A percentile compares a stretch with the other conserved stretches of the same genome.
phyloP scores from a whole-genome alignment of 192 early-diverging fungal genomes.

The Backusella tuberculispora region DNA sequence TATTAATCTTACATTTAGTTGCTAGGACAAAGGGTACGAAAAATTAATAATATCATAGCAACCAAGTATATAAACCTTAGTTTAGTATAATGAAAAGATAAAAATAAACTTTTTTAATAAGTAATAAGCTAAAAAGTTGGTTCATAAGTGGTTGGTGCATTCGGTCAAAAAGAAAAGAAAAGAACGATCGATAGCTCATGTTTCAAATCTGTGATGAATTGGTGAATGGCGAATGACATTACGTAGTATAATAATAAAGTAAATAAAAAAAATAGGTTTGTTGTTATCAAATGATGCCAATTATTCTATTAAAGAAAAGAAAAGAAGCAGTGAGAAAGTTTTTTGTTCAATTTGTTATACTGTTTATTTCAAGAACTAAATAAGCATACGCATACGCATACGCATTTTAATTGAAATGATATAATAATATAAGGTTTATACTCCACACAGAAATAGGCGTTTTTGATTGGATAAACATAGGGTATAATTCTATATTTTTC shows the following conservation, averaged over 20 bases:
- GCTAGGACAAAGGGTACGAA: no score
- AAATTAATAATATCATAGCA: no score
- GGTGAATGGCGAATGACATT: neutral
- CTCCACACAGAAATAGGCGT: neutral
- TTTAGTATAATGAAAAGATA: no score
- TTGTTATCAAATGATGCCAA: neutral
- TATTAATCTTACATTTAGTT: no score
- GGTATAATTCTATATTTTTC: slow-evolving; percentile 13
- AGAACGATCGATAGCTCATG: slow-evolving; percentile 3
- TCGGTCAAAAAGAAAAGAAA: slow-evolving; percentile 8
- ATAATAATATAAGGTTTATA: slow-evolving; percentile 2
- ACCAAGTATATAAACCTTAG: no score
- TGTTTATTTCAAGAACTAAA: neutral
- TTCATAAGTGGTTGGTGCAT: no score
- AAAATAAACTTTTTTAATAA: no score
- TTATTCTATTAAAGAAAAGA: neutral
- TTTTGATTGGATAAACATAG: slow-evolving; percentile 5
- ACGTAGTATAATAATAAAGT: neutral
- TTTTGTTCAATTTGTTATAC: neutral
- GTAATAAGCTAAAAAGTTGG: no score
- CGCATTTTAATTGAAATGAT: neutral
- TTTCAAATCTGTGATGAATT: slow-evolving; percentile 6
- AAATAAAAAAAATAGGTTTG: neutral
- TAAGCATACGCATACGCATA: neutral
- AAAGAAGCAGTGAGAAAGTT: neutral